These are phyloP conservation scores for Fusarium falciforme DNA, from an alignment of 2,329 filamentous ascomycete genomes.

Conservation along the genomic window DNA sequence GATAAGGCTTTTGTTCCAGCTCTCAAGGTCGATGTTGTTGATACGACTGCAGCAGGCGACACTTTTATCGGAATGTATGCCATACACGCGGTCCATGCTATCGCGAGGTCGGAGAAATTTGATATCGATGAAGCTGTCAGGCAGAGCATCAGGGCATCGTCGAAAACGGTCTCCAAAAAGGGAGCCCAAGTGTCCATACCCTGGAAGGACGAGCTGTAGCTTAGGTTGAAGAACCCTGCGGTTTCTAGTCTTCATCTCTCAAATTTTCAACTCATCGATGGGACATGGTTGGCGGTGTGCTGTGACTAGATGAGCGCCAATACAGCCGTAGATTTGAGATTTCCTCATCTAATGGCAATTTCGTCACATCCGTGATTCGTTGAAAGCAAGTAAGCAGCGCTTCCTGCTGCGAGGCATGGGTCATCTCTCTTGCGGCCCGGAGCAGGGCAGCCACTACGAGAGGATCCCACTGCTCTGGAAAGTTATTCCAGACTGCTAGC, in stretches of 20 bases:
- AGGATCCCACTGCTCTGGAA: constrained; percentile 49
- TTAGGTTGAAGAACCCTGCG: background rate
- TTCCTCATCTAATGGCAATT: background rate
- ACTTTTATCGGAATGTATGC: constrained; percentile 80
- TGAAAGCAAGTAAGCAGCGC: background rate
- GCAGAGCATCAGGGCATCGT: constrained; percentile 1
- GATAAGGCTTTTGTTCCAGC: constrained; percentile 53
- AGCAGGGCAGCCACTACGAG: constrained; percentile 44
- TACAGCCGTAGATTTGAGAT: background rate
- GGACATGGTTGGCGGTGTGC: background rate
- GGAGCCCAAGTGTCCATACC: constrained; percentile 50
- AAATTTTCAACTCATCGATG: background rate
- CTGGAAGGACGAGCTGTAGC: background rate
- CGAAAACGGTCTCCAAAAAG: constrained; percentile 53
- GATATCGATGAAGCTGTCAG: constrained; percentile 1
- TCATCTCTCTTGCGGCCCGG: constrained; percentile 41
- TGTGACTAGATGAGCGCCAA: background rate
- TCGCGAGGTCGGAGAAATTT: background rate
- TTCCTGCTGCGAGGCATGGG: constrained; percentile 43
- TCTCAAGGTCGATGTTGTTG: constrained; percentile 68
- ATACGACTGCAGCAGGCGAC: constrained; percentile 81
- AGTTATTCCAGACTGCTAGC: constrained; percentile 44
- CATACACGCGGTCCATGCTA: constrained; percentile 47
- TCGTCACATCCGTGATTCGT: background rate
- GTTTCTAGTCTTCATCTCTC: background rate